A percentile compares a stretch with the other conserved stretches of the same genome.
Conservation (phyloP, 1,284 basidiomycete species). For the Trichosporon sp. region DNA sequence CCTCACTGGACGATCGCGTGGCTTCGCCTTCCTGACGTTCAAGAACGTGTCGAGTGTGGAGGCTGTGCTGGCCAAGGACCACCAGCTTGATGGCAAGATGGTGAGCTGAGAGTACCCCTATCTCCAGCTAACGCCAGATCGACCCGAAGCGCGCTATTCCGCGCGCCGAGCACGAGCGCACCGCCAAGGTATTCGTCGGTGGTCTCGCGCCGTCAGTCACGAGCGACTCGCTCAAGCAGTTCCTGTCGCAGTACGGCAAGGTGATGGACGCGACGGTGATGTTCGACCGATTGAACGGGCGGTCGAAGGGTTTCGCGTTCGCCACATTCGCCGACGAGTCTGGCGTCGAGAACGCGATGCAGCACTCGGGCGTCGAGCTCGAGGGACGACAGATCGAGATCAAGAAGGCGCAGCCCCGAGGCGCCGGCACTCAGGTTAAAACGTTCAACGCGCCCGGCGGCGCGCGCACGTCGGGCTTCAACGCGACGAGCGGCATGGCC, state of each 20-base stretch:
- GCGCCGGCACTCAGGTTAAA: constrained; percentile 39
- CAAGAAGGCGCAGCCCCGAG: constrained; percentile 80
- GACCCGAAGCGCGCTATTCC: constrained; percentile 99
- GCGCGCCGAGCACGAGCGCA: constrained; percentile 83
- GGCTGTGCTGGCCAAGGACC: constrained; percentile 80
- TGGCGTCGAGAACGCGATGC: constrained; percentile 75
- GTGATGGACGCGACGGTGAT: constrained; percentile 97
- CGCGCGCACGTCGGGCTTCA: constrained; percentile 18
- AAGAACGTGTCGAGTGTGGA: constrained; percentile 79
- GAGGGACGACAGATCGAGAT: constrained; percentile 97
- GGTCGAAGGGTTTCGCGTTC: constrained; percentile 97
- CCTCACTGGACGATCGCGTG: constrained; percentile 77
- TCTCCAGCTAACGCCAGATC: constrained; percentile 61
- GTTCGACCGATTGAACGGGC: constrained; percentile 92
- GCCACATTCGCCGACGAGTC: constrained; percentile 85
- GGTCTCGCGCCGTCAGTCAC: constrained; percentile 87
- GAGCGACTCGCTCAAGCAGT: constrained; percentile 84
- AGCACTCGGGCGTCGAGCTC: constrained; percentile 76
- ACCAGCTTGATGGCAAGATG: constrained; percentile 87
- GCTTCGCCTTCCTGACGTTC: constrained; percentile 92
- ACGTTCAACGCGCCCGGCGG: constrained; percentile 39
- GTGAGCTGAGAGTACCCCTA: constrained; percentile 48
- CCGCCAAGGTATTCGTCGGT: constrained; percentile 91
- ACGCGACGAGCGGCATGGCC: constrained; percentile 13
- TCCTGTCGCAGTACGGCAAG: constrained; percentile 81